phyloP scores from a whole-genome alignment of 1,139 yeast species.

The Zygosaccharomyces pseudobailii region DNA sequence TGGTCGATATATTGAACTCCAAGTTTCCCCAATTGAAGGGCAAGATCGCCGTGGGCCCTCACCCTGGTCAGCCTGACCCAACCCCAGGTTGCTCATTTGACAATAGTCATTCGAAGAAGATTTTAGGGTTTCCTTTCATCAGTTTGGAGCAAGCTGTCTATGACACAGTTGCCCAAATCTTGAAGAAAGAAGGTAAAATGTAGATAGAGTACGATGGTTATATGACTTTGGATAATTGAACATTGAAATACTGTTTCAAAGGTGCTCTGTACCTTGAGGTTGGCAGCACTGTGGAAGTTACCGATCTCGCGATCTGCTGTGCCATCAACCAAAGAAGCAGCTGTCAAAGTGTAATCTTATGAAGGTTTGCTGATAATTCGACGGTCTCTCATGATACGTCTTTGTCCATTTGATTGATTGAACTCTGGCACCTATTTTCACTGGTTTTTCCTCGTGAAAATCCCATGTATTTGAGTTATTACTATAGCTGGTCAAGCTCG shows the following conservation, averaged over 20 bases:
- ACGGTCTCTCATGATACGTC: too few species aligned
- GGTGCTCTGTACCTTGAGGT: too few species aligned
- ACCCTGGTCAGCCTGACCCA: conserved; percentile 12
- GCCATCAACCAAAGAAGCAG: too few species aligned
- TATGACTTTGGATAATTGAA: neutral
- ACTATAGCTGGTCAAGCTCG: too few species aligned
- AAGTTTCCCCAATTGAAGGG: conserved; percentile 36
- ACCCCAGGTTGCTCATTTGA: conserved; percentile 6
- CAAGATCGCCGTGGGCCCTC: conserved; percentile 10
- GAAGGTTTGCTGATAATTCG: too few species aligned
- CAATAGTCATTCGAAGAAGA: conserved; percentile 20
- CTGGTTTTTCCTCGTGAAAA: too few species aligned
- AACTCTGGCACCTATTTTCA: too few species aligned
- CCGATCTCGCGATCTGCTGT: too few species aligned
- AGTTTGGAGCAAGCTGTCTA: conserved; percentile 38
- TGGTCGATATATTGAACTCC: conserved; percentile 33
- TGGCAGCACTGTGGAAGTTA: neutral
- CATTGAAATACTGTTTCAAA: neutral
- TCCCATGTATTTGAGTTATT: too few species aligned
- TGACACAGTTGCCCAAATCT: conserved; percentile 44
- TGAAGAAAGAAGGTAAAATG: conserved; percentile 14
- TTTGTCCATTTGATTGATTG: too few species aligned
- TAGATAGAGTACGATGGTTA: neutral
- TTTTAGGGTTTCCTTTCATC: conserved; percentile 33
- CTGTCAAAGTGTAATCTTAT: too few species aligned